Base-by-base conservation (phyloP, 75 land plant species). In the Cupressus sempervirens region DNA sequence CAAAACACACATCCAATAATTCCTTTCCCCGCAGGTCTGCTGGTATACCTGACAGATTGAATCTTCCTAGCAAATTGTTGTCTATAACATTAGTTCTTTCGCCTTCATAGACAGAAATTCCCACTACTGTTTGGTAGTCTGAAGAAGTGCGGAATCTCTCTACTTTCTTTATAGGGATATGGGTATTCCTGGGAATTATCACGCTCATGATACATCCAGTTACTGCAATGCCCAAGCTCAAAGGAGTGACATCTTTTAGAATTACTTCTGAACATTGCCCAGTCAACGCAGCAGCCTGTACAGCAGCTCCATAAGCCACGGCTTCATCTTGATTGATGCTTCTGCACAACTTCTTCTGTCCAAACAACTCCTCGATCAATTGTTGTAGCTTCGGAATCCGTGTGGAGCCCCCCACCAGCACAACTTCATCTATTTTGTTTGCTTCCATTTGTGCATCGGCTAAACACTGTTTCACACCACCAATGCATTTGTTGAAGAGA, bases 311-410 rank as follows among this genome's bases (percentile, higher is more conserved):
- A 87, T 45, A 89, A 18, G 90, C 90, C 56, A 89, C 89, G 4
- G 90, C 89, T 84, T 89, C 89, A 62, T 89, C 89, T 62, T 87
- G 89, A 65, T 89, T 89, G 53, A 89, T 89, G 32, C 90, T 89
- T 84, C 85, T 89, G 86, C 82, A 87, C 48, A 89, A 89, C 81
- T 89, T 89, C 83, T 89, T 84, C 38, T 89, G 89, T 45, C 88
- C 90, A 52, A 89, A 89, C 84, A 76, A 89, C 14, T 83, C 90
- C 35, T 84, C 85, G 36, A 89, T 43, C 65, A 89, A 48, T 46
- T 89, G 86, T 77, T 89, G 89, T 34, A 89, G 89, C 79, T 89
- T 89, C 4, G 89, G 90, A 85, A 89, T 89, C 46, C 90, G 86
- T 30, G 90, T 87, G 79, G 86, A 87, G 6, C 89, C 90, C 0